A percentile compares a stretch with the other conserved stretches of the same genome.
Evolutionary conservation across 257 asterid genomes (phyloP).

Genomic region (Solanum acaule): DNA sequence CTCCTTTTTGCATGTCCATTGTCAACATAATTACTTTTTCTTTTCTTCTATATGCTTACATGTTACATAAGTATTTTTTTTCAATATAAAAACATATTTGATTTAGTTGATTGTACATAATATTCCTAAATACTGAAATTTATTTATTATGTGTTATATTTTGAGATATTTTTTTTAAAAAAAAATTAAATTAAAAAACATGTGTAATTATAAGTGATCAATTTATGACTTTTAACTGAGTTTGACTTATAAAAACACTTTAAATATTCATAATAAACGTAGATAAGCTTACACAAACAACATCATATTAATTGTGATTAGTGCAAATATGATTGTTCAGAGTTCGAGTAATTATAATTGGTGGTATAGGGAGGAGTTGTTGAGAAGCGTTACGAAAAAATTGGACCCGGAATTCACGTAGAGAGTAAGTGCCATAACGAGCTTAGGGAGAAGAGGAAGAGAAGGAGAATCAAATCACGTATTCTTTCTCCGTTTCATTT

Average conservation of each 20-base stretch:
- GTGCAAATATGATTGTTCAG: background rate
- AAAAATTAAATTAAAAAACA: no score
- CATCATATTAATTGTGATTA: background rate
- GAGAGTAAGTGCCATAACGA: background rate
- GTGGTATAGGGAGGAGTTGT: background rate
- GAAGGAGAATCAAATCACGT: background rate
- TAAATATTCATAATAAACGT: background rate
- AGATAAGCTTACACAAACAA: background rate
- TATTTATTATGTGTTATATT: no score
- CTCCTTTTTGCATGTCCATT: background rate
- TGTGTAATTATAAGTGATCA: no score
- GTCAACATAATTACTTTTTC: background rate
- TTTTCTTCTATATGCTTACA: no score
- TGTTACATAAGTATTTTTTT: no score
- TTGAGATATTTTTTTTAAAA: no score
- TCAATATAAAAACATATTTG: no score
- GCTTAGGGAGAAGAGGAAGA: background rate
- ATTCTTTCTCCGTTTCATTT: background rate
- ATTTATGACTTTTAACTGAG: background rate
- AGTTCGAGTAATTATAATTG: background rate
- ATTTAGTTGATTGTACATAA: no score
- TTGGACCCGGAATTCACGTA: conserved; percentile 1
- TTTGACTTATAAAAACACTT: background rate
- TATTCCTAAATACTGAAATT: no score
- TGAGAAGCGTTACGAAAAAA: conserved; percentile 6